Base-by-base conservation (phyloP, 2,329 filamentous ascomycete species). In the Balansia obtecta region DNA sequence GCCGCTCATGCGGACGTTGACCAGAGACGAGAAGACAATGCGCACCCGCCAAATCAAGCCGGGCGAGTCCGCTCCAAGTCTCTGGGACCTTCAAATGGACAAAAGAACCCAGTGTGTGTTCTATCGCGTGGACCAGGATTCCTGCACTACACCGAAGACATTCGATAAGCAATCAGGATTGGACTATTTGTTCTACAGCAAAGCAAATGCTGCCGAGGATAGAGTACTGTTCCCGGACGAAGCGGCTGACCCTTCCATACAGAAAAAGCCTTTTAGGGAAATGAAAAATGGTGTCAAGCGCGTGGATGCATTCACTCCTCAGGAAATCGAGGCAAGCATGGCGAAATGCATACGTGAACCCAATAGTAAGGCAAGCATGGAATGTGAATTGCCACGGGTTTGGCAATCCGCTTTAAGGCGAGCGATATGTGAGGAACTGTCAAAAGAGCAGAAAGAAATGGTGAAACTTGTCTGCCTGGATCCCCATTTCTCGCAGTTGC, bases 181-280 rank as follows among this genome's bases (percentile, higher is more conserved):
- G 0, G 51, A 52, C 1, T 61, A 62, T 45, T 47, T 57, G 45
- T 63, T 62, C 49, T 63, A 63, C 45, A 63, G 56, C 48, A 43
- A 57, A 7, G 57, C 51, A 11, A 58, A 61, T 16, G 45, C 43
- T 2, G 52, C 42, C 3, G 60, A 63, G 40, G 61, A 63, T 9
- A 49, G 41, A 2, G 45, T 63, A 6, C 33, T 63, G 13, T 63
- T 63, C 10, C 59, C 60, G 0, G 56, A 62, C 4, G 61, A 63
- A 27, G 10, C 34, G 34, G 15, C 34, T 20, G 54, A 0, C 42
- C 6, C 2, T 50, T 53, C 0, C 45, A 53, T 1, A 59, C 44
- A 15, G 40, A 54, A 7, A 57, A 27, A 2, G 3, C 52, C 55
- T 1, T 63, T 63, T 33, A 49, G 57, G 0, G 51, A 59, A 45